Conservation (phyloP, 2,329 filamentous ascomycete species). For the Dissoconium aciculare region DNA sequence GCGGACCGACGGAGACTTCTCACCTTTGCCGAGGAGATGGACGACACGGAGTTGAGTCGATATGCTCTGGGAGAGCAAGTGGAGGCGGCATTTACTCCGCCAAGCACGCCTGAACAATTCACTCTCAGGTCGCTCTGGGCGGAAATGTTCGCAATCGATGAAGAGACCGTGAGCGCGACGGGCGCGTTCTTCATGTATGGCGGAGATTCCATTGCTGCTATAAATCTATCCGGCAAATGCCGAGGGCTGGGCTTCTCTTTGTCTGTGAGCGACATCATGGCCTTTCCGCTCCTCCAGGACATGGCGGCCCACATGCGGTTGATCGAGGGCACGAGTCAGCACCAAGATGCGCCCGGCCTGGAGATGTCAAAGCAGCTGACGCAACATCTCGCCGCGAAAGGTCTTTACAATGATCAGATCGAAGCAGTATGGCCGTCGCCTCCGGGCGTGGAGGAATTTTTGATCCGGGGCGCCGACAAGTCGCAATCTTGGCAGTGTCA, state of each 20-base stretch:
- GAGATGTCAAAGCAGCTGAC: not conserved
- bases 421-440: not conserved
- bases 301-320: too few relatives aligned
- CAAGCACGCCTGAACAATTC: not conserved
- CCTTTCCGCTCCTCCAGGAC: too few relatives aligned
- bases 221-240: slow-evolving; percentile 28
- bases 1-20: not conserved
- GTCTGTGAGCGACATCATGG: too few relatives aligned
- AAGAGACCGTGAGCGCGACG: slow-evolving; percentile 10
- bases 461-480: not conserved
- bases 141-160: not conserved
- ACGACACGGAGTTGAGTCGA: not conserved
- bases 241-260: too few relatives aligned
- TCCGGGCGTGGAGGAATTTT: not conserved
- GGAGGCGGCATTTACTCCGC: not conserved
- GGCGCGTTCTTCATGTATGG: slow-evolving; percentile 31
- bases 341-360: too few relatives aligned
- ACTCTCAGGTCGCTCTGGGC: not conserved
- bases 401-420: not conserved
- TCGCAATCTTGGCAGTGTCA: not conserved
- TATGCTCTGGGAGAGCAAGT: not conserved
- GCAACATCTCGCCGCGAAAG: too few relatives aligned
- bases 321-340: too few relatives aligned
- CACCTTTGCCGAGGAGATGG: not conserved
- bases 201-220: slow-evolving; percentile 32